phyloP scores from a whole-genome alignment of 2,329 filamentous ascomycete genomes.

The Aureobasidium vineae region DNA sequence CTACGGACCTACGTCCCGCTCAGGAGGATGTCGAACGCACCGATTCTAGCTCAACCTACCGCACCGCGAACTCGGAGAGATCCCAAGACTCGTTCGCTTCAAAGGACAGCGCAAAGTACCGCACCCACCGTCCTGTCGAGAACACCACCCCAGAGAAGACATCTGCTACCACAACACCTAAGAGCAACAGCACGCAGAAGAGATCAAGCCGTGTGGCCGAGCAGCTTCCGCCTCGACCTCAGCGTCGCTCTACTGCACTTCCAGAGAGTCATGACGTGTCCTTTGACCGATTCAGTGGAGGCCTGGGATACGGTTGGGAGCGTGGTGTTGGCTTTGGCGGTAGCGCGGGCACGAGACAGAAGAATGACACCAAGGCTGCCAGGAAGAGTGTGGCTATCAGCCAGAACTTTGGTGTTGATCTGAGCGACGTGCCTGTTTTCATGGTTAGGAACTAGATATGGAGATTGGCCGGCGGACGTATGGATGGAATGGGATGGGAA shows the following conservation, averaged over 20 bases:
- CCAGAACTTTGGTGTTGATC: constrained; percentile 40
- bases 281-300: constrained; percentile 40
- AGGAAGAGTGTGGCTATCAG: constrained; percentile 39
- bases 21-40: constrained; percentile 31
- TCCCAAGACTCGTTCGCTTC: constrained; percentile 16
- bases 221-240: constrained; percentile 5
- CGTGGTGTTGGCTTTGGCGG: constrained; percentile 38
- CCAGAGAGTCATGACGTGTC: constrained; percentile 28
- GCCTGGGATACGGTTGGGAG: constrained; percentile 41
- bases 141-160: background rate
- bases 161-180: background rate
- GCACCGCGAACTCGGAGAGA: constrained; percentile 31
- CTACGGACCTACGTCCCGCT: constrained; percentile 24
- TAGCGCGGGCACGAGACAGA: constrained; percentile 40
- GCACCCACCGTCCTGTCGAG: constrained; percentile 20
- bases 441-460: constrained; percentile 31
- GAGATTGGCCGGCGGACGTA: background rate
- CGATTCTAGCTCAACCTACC: constrained; percentile 33
- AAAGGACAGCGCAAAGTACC: constrained; percentile 26
- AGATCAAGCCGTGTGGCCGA: constrained; percentile 26
- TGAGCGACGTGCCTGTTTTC: constrained; percentile 45
- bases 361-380: constrained; percentile 31
- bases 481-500: background rate
- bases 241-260: constrained; percentile 7
- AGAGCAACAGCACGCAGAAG: constrained; percentile 4